Evolutionary conservation across 495 filamentous ascomycete genomes (phyloP), one percentile per base, ranked within the genome.

Genomic region (Staphylotrichum longicolle): DNA sequence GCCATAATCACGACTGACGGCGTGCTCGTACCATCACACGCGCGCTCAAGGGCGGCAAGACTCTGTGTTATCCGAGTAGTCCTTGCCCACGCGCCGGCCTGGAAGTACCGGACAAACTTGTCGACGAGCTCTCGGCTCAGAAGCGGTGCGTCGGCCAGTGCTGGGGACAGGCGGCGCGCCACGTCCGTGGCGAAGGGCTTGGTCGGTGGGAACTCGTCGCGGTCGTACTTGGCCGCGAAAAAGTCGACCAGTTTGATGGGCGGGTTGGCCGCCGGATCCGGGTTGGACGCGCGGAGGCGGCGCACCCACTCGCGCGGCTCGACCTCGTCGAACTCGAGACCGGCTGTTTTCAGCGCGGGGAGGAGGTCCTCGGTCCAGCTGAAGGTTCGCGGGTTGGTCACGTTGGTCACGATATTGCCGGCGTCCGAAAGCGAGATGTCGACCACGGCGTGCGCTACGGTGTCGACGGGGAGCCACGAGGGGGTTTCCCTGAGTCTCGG

Each of bases 181-280:
- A 48, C 46, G 15, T 48, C 46, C 8, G 46, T 48, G 46, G 20
- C 46, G 46, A 48, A 48, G 5, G 11, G 1, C 20, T 30, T 48
- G 46, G 46, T 30, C 32, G 46, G 15, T 8, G 46, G 6, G 4
- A 32, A 48, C 46, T 32, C 46, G 46, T 48, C 46, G 3, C 46
- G 46, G 46, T 48, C 46, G 27, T 48, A 48, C 46, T 48, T 48
- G 46, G 46, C 30, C 1, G 46, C 46, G 46, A 48, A 48, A 20
- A 48, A 48, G 6, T 48, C 46, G 7, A 48, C 46, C 46, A 48
- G 46, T 7, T 48, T 48, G 46, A 48, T 48, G 46, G 46, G 46
- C 20, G 46, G 46, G 46, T 48, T 48, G 20, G 46, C 46, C 9
- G 30, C 15, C 27, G 46, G 46, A 11, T 48, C 46, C 46, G 15